Evolutionary conservation across 1,284 basidiomycete genomes (phyloP).

Genomic region (Mycosarcoma maydis): DNA sequence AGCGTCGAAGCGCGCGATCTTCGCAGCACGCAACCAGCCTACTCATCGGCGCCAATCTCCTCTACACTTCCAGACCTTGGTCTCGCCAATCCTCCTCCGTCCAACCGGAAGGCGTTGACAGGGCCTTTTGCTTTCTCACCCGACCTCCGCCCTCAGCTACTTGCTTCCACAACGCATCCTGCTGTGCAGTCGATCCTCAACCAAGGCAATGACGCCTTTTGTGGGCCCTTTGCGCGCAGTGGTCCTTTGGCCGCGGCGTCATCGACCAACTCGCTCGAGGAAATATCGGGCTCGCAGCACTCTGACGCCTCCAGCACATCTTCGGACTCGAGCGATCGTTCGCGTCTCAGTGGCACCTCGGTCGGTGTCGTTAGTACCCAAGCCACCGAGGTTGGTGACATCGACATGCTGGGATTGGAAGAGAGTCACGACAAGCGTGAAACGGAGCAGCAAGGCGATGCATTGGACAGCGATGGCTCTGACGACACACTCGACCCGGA

Average conservation of each 20-base stretch:
- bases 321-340: conserved; percentile 56
- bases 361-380: conserved; percentile 55
- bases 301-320: conserved; percentile 58
- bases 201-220: conserved; percentile 26
- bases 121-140: conserved; percentile 62
- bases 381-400: conserved; percentile 55
- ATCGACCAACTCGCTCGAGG: conserved; percentile 12
- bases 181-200: conserved; percentile 28
- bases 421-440: conserved; percentile 28
- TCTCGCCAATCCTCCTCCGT: conserved; percentile 10
- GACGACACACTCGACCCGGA: conserved; percentile 30
- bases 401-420: conserved; percentile 48
- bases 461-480: conserved; percentile 13
- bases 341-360: conserved; percentile 38
- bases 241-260: conserved; percentile 27
- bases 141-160: conserved; percentile 47
- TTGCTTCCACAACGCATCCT: conserved; percentile 39
- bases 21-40: neutral
- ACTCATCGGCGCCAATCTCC: conserved; percentile 1
- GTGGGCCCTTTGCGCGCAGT: conserved; percentile 37
- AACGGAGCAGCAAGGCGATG: conserved; percentile 14
- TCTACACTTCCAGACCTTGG: conserved; percentile 14
- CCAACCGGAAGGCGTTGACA: conserved; percentile 23
- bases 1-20: conserved; percentile 7
- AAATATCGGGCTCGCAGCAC: conserved; percentile 29